Base-by-base conservation (phyloP, 805 yeast genomes). In the Blastobotrys americana region DNA sequence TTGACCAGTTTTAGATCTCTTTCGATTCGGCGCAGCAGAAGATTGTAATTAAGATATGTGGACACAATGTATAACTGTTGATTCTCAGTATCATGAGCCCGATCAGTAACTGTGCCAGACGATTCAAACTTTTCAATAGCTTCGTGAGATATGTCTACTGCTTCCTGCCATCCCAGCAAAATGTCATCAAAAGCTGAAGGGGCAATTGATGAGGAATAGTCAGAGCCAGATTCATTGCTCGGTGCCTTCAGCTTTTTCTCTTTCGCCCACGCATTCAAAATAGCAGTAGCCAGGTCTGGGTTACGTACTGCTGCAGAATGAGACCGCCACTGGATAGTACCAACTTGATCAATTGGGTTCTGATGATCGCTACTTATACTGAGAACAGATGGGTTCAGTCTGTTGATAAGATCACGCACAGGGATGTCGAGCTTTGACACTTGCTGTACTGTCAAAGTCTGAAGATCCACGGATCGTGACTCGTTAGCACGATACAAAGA, bases 41-140 rank as follows among this genome's bases (percentile, higher is more conserved):
- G 67, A 54, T 78, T 75, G 66, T 83, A 90, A 55, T 77, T 78
- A 55, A 88, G 76, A 62, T 74, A 90, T 0, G 96, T 84, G 45
- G 78, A 67, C 36, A 88, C 64, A 51, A 90, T 79, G 56, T 88
- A 85, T 48, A 81, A 74, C 52, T 81, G 77, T 39, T 75, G 76
- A 43, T 72, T 76, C 41, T 76, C 78, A 37, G 71, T 75, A 44
- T 74, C 82, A 18, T 58, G 63, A 34, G 63, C 68, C 39, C 71
- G 45, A 16, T 39, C 41, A 3, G 39, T 45, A 19, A 37, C 21
- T 5, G 31, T 74, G 17, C 59, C 59, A 1, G 56, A 45, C 25
- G 58, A 59, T 8, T 25, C 31, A 40, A 60, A 65, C 49, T 77
- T 73, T 5, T 71, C 73, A 53, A 82, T 69, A 53, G 76, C 80